Base-by-base conservation (phyloP, 2,329 filamentous ascomycete species). In the Pestalotiopsis sp. region DNA sequence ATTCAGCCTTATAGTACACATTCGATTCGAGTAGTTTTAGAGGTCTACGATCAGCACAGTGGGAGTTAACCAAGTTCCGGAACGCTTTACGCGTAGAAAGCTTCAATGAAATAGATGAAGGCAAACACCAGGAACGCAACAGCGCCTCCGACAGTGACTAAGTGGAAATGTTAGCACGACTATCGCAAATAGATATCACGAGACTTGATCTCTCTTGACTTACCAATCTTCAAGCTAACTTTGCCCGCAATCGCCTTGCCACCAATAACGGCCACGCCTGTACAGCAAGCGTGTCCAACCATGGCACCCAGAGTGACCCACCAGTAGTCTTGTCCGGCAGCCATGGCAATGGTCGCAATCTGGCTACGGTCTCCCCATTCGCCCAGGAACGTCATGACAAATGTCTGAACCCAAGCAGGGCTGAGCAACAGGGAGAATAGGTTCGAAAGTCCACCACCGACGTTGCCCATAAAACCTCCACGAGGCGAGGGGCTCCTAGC, bases 311-410 rank as follows among this genome's bases (percentile, higher is more conserved):
- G 85, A 3, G 94, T 98, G 45, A 99, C 96, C 93, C 94, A 98
- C 95, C 95, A 98, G 81, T 98, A 99, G 79, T 99, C 96, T 80
- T 97, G 93, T 23, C 96, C 96, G 41, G 96, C 95, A 64, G 96
- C 96, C 96, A 99, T 99, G 66, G 96, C 96, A 77, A 99, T 97
- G 0, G 96, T 99, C 25, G 96, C 96, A 76, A 99, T 98, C 83
- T 99, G 96, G 79, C 93, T 97, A 73, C 96, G 90, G 77, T 99
- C 96, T 68, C 96, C 96, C 96, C 96, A 99, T 80, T 99, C 96
- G 55, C 96, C 96, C 38, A 99, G 83, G 82, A 99, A 99, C 2
- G 96, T 99, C 96, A 99, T 99, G 74, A 97, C 89, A 78, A 99
- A 99, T 0, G 96, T 99, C 82, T 98, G 95, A 14, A 99, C 96